Evolutionary conservation across 2,329 filamentous ascomycete genomes (phyloP).

Genomic region (Colletotrichum cereale): DNA sequence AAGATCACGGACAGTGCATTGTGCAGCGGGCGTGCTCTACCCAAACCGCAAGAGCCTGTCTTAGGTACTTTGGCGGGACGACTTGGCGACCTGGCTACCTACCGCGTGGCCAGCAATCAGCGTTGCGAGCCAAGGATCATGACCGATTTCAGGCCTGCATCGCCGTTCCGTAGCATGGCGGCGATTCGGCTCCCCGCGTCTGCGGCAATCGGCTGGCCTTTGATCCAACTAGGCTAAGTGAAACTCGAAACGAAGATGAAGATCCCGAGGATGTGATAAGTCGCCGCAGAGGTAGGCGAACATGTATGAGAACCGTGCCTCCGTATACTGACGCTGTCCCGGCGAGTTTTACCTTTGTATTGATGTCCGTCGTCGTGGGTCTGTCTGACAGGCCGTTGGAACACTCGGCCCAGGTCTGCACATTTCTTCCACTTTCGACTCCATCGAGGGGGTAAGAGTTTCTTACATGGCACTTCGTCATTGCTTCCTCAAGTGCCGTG

Average conservation of each 20-base stretch:
- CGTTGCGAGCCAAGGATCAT: background rate
- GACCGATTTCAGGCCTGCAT: constrained; percentile 1
- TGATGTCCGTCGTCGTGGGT: background rate
- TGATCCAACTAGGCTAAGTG: constrained; percentile 15
- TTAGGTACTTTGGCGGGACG: constrained; percentile 36
- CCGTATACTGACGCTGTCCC: background rate
- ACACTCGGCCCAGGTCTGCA: constrained; percentile 33
- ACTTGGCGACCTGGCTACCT: too few species aligned
- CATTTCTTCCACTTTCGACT: background rate
- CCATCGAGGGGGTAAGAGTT: background rate
- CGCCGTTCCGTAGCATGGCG: background rate
- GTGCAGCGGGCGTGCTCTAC: constrained; percentile 6
- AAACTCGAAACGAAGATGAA: constrained; percentile 9
- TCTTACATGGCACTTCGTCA: constrained; percentile 6
- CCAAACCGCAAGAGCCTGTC: constrained; percentile 19
- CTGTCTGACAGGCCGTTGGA: constrained; percentile 29
- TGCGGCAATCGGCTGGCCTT: constrained; percentile 7
- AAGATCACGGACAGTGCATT: constrained; percentile 9
- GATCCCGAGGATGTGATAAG: background rate
- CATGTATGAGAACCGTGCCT: background rate
- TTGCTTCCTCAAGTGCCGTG: constrained; percentile 17
- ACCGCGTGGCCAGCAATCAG: background rate
- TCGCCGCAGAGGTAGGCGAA: background rate
- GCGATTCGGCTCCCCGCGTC: constrained; percentile 18
- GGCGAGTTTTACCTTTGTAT: constrained; percentile 3